Evolutionary conservation across 192 early-diverging fungal species (phyloP), one percentile per base, ranked within the genome.

Genomic region (Backusella australiensis): DNA sequence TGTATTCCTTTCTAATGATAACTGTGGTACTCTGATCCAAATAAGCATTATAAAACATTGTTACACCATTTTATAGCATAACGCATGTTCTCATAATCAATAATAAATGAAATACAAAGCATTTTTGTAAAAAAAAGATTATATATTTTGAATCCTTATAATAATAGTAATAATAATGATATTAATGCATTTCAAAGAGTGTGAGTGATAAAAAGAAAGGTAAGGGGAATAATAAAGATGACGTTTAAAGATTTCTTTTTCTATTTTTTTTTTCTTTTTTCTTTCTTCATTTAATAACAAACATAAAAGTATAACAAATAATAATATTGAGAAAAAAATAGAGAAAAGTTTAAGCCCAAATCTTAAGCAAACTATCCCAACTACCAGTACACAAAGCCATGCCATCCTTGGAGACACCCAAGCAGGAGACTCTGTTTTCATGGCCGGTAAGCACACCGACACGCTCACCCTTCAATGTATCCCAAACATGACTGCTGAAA

Each of bases 401-500:
- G 52, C 97, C 97, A 78, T 99, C 97, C 56, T 91, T 93, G 17
- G 94, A 93, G 4, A 99, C 96, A 71, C 97, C 97, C 68, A 99
- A 84, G 83, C 97, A 99, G 74, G 92, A 94, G 29, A 99, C 97
- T 42, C 97, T 91, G 86, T 99, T 99, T 71, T 98, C 97, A 82
- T 99, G 97, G 35, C 92, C 93, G 36, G 94, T 91, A 71, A 99
- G 81, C 4, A 97, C 95, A 36, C 96, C 96, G 12, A 98, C 96
- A 65, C 96, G 86, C 65, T 97, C 93, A 56, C 96, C 96, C 86
- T 96, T 96, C 41, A 99, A 88, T 38, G 96, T 97, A 83, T 99
- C 97, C 97, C 97, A 99, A 4, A 99, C 97, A 74, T 99, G 98
- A 90, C 95, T 97, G 88, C 98, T 98, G 85, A 95, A 98, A 80